Base-by-base conservation (phyloP, 1,284 basidiomycete species). In the Schizopora paradoxa region DNA sequence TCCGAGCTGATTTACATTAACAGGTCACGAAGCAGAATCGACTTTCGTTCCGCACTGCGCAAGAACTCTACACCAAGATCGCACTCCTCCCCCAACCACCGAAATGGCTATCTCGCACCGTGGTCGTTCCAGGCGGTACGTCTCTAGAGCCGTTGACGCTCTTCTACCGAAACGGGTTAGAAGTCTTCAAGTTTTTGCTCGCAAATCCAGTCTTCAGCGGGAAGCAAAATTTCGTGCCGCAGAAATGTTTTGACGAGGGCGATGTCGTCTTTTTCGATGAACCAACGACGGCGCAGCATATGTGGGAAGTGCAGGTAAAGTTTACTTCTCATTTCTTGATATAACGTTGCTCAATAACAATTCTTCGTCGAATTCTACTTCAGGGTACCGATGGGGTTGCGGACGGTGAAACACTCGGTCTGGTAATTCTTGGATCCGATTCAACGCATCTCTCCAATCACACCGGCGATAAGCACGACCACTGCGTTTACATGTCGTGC, bases 391-490 rank as follows among this genome's bases (percentile, higher is more conserved):
- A 23, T 38, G 26, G 14, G 19, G 19, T 38, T 22, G 6, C 11
- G 5, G 21, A 19, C 26, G 39, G 39, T 8, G 39, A 41, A 18
- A 41, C 25, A 11, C 39, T 41, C 23, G 16, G 39, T 8, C 25
- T 41, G 5, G 39, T 41, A 11, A 41, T 41, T 10, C 22, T 41
- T 23, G 21, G 7, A 8, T 41, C 39, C n/a, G 39, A 41, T 16
- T 27, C 25, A 27, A 41, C 39, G 19, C 39, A 41, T 27, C 27
- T 41, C 8, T 27, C 22, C 6, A 41, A 29, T 10, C 7, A 8
- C 23, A 22, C 25, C n/a, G 39, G 27, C 8, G 39, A 41, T 29
- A 41, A 41, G 16, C 23, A 29, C 13, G 21, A 18, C 22, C 25
- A 41, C 19, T 10, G 21, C 21, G 39, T 41, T 5, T 41, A 41